Evolutionary conservation across 208 protist genomes (phyloP).

Genomic region (Acanthamoeba castellanii): DNA sequence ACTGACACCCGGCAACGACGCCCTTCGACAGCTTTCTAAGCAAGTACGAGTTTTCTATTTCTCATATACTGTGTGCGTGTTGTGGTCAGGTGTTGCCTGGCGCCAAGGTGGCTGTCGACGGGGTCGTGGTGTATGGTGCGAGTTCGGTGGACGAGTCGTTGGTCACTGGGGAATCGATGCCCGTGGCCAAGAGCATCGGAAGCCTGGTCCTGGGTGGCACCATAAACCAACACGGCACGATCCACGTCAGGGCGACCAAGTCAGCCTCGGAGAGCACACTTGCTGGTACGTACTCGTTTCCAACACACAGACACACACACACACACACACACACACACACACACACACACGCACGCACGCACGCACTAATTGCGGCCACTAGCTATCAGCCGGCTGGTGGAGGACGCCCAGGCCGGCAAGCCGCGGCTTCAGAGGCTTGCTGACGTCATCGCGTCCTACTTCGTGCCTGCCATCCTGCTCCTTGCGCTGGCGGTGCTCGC

Average conservation of each 20-base stretch:
- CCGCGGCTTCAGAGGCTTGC: constrained; percentile 93
- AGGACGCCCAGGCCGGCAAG: constrained; percentile 96
- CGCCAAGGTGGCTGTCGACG: constrained; percentile 95
- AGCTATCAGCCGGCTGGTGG: constrained; percentile 95
- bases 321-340: no score
- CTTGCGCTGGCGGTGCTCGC: constrained; percentile 93
- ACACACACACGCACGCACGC: no score
- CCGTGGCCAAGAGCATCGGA: constrained; percentile 64
- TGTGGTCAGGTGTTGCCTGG: constrained; percentile 89
- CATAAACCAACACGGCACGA: constrained; percentile 80
- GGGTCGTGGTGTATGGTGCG: constrained; percentile 90
- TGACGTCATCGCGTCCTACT: constrained; percentile 92
- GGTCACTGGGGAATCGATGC: constrained; percentile 94
- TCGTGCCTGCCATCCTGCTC: constrained; percentile 95
- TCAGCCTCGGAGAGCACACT: constrained; percentile 28
- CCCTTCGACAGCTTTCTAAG: background rate
- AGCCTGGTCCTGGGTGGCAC: constrained; percentile 83
- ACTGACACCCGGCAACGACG: background rate
- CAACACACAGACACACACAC: no score
- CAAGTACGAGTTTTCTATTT: background rate
- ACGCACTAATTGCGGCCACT: constrained; percentile 10
- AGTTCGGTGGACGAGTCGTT: constrained; percentile 96
- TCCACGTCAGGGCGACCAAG: constrained; percentile 18
- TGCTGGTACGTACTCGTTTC: constrained; percentile 82
- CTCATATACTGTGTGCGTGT: background rate